A percentile compares a stretch with the other conserved stretches of the same genome.
Evolutionary conservation across 352 stramenopile genomes (phyloP).

Genomic region (Peronospora farinosa): DNA sequence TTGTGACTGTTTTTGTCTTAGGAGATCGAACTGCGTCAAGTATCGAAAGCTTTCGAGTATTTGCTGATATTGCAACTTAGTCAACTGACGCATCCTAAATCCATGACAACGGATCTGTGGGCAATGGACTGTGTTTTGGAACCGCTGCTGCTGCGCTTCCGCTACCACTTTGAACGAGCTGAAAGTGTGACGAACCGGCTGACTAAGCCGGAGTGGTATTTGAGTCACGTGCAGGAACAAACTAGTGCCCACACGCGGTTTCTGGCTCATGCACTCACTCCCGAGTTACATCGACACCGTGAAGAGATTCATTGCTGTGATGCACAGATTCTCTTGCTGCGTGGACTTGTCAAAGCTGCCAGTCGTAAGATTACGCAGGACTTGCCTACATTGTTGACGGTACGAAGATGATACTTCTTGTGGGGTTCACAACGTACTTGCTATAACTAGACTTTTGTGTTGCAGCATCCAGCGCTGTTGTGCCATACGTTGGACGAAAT

Average conservation of each 20-base stretch:
- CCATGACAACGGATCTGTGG: constrained; percentile 38
- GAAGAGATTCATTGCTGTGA: constrained; percentile 47
- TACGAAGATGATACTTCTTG: constrained; percentile 13
- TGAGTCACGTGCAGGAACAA: constrained; percentile 58
- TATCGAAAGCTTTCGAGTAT: constrained; percentile 45
- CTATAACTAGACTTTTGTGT: constrained; percentile 1
- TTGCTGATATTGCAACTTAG: constrained; percentile 53
- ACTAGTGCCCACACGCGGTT: constrained; percentile 41
- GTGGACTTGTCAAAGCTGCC: constrained; percentile 35
- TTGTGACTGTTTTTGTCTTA: constrained; percentile 9
- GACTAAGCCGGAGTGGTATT: constrained; percentile 69
- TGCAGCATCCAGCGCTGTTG: constrained; percentile 38
- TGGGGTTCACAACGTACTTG: not conserved
- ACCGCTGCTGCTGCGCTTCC: constrained; percentile 51
- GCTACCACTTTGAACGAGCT: constrained; percentile 64
- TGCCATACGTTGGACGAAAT: constrained; percentile 75
- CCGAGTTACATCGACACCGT: constrained; percentile 43
- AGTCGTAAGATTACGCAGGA: constrained; percentile 49
- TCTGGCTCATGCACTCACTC: constrained; percentile 34
- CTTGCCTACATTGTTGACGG: constrained; percentile 36
- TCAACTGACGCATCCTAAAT: constrained; percentile 22
- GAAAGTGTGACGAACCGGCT: constrained; percentile 67
- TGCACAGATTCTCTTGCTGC: constrained; percentile 53
- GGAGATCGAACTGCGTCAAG: constrained; percentile 23
- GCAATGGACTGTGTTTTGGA: constrained; percentile 60